Evolutionary conservation across 257 asterid genomes (phyloP).

Genomic region (Nicotiana undulata): DNA sequence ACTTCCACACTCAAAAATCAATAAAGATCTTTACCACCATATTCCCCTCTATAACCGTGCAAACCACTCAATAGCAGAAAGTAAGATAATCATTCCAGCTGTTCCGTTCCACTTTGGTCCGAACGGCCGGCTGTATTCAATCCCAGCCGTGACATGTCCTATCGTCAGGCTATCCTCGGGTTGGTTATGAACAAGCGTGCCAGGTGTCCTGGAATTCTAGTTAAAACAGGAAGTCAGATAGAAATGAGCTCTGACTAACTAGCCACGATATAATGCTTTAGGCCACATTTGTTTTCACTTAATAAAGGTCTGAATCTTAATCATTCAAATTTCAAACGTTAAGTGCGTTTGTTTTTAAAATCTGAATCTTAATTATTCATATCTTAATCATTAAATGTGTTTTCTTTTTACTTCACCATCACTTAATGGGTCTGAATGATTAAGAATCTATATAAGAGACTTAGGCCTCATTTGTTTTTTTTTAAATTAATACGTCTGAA

Average conservation of each 20-base stretch:
- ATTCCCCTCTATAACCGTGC: background rate
- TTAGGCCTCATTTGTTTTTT: too few relatives aligned
- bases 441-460: too few relatives aligned
- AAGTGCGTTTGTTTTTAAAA: too few relatives aligned
- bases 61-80: background rate
- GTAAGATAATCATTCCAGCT: constrained; percentile 35
- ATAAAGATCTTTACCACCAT: background rate
- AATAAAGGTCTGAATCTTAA: too few relatives aligned
- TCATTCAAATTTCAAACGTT: too few relatives aligned
- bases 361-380: too few relatives aligned
- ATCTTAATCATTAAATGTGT: too few relatives aligned
- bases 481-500: too few relatives aligned
- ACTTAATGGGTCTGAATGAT: too few relatives aligned
- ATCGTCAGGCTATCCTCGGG: constrained; percentile 60
- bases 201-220: constrained; percentile 96
- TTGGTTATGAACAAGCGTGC: constrained; percentile 87
- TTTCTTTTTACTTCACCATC: too few relatives aligned
- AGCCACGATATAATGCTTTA: constrained; percentile 1
- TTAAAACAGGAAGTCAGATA: constrained; percentile 8
- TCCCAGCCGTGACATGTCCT: constrained; percentile 87
- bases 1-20: background rate
- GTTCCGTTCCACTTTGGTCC: constrained; percentile 97
- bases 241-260: constrained; percentile 11
- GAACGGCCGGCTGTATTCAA: constrained; percentile 87
- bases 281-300: too few relatives aligned